Evolutionary conservation across 2,329 filamentous ascomycete genomes (phyloP).

Genomic region (Fusarium algeriense): DNA sequence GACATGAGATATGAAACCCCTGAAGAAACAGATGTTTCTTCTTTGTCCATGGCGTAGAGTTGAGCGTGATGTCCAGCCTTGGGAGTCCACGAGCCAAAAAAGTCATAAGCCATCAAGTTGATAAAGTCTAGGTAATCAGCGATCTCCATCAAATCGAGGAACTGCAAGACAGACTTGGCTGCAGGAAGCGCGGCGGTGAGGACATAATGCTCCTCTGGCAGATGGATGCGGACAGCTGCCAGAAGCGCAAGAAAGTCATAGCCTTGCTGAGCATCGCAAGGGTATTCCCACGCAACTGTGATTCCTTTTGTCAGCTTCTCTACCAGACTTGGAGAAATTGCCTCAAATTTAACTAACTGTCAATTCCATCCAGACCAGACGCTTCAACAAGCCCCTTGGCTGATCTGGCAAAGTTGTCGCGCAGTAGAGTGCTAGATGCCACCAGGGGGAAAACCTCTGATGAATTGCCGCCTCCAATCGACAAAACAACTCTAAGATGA

Average conservation of each 20-base stretch:
- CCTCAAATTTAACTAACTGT: constrained; percentile 66
- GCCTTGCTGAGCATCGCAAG: constrained; percentile 73
- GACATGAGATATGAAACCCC: constrained; percentile 74
- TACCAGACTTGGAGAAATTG: background rate
- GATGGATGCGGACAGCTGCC: constrained; percentile 71
- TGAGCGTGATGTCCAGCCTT: constrained; percentile 81
- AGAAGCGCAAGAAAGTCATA: constrained; percentile 78
- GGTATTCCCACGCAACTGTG: constrained; percentile 85
- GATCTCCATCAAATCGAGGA: constrained; percentile 74
- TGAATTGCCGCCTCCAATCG: constrained; percentile 77
- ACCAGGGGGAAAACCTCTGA: constrained; percentile 76
- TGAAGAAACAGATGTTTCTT: constrained; percentile 74
- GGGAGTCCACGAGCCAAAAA: constrained; percentile 77
- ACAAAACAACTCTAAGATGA: constrained; percentile 80
- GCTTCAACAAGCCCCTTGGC: constrained; percentile 76
- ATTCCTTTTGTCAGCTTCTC: constrained; percentile 22
- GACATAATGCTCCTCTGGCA: constrained; percentile 77
- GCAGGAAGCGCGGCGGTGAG: constrained; percentile 80
- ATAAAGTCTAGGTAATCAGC: constrained; percentile 78
- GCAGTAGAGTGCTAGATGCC: constrained; percentile 68
- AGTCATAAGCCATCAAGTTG: constrained; percentile 86
- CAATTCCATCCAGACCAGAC: constrained; percentile 72
- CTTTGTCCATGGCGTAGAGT: constrained; percentile 72
- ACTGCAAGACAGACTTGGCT: constrained; percentile 72
- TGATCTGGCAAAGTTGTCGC: constrained; percentile 78